Conservation (phyloP, 2,329 filamentous ascomycete species). For the Trichoderma sp. region DNA sequence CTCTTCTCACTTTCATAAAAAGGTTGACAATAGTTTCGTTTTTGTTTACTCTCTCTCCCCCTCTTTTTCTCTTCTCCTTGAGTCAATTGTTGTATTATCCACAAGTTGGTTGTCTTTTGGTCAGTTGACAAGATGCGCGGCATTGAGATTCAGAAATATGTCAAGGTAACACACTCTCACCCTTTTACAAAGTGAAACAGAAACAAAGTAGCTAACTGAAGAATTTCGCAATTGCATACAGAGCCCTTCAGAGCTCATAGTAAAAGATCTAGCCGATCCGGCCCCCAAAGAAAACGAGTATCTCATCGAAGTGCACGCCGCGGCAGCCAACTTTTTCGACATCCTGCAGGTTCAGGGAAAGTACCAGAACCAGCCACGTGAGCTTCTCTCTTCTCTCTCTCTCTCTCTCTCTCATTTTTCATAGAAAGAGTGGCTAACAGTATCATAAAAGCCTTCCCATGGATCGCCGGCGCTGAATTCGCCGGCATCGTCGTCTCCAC, state of each 20-base stretch:
- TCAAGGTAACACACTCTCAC: slow-evolving; percentile 57
- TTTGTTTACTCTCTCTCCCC: background rate
- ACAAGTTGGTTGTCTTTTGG: background rate
- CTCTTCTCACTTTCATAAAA: background rate
- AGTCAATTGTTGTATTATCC: background rate
- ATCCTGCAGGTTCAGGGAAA: slow-evolving; percentile 93
- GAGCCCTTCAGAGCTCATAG: slow-evolving; percentile 78
- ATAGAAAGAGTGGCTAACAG: no score
- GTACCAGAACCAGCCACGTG: slow-evolving; percentile 87
- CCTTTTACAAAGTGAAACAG: background rate
- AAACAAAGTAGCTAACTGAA: background rate
- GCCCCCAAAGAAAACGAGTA: slow-evolving; percentile 74
- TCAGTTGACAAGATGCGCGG: slow-evolving; percentile 64
- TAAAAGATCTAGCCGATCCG: slow-evolving; percentile 76
- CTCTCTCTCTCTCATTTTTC: background rate
- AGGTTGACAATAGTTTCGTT: background rate
- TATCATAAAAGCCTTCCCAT: slow-evolving; percentile 66
- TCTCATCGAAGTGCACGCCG: slow-evolving; percentile 81
- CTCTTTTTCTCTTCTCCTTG: background rate
- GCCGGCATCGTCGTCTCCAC: slow-evolving; percentile 73
- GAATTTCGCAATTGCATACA: slow-evolving; percentile 41
- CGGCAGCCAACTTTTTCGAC: slow-evolving; percentile 96
- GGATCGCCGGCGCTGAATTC: slow-evolving; percentile 87
- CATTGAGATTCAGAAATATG: slow-evolving; percentile 74
- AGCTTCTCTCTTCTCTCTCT: no score